Percentiles rank a stretch among this genome's conserved stretches.
phyloP scores from a whole-genome alignment of 2,329 filamentous ascomycete species.

The Didymellaceae sp. region DNA sequence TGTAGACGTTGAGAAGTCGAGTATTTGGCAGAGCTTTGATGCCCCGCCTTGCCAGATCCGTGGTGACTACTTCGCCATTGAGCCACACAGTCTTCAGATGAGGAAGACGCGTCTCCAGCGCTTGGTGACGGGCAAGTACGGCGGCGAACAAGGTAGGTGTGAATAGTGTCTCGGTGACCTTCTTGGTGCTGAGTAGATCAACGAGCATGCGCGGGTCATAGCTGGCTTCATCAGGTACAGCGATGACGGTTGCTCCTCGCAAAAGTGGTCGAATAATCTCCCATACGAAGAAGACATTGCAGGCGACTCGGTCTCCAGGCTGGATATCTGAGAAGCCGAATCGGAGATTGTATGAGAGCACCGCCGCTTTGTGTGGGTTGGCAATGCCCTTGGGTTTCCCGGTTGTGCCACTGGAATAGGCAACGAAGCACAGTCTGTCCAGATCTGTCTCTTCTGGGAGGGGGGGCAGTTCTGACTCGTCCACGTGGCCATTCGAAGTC shows the following conservation, averaged over 20 bases:
- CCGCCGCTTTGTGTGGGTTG: constrained; percentile 76
- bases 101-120: constrained; percentile 68
- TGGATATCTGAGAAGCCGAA: constrained; percentile 73
- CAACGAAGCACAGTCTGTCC: constrained; percentile 78
- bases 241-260: constrained; percentile 76
- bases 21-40: constrained; percentile 71
- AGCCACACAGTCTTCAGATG: constrained; percentile 76
- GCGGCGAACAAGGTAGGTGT: constrained; percentile 80
- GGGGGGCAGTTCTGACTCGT: constrained; percentile 56
- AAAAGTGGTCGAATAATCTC: constrained; percentile 80
- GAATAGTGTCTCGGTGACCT: constrained; percentile 82
- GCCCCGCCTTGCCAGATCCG: constrained; percentile 73
- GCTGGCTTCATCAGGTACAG: constrained; percentile 76
- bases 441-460: constrained; percentile 71
- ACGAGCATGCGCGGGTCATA: constrained; percentile 79
- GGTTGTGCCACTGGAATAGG: constrained; percentile 79
- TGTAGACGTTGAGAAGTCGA: constrained; percentile 79
- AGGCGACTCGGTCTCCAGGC: constrained; percentile 79
- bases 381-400: constrained; percentile 83
- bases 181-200: constrained; percentile 69
- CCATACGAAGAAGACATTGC: constrained; percentile 89
- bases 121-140: constrained; percentile 72
- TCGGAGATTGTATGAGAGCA: constrained; percentile 75
- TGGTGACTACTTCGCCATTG: constrained; percentile 83
- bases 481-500: constrained; percentile 36